Base-by-base conservation (phyloP, 2,329 filamentous ascomycete genomes). In the Fusarium liriodendri region DNA sequence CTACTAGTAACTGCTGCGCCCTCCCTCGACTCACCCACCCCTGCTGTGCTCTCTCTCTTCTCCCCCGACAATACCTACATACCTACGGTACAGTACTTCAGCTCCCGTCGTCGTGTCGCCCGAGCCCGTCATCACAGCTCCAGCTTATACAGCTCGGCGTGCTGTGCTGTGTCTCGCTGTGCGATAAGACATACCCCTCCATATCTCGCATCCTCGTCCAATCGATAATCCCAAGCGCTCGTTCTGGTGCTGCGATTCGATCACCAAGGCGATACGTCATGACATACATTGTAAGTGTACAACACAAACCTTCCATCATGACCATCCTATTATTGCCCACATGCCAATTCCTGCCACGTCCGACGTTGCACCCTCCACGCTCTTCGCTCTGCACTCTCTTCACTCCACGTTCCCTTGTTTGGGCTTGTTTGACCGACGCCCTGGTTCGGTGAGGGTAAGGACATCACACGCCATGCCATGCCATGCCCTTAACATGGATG, bases 261-360 rank as follows among this genome's bases (percentile, higher is more conserved):
- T 59, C 59, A n/a, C 33, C 37, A 66, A 73, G 58, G 64, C 66
- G 66, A 82, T 81, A 81, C 81, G 80, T 79, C 79, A 83, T 83
- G 82, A 82, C 82, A 79, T 83, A 82, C 76, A 83, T 83, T 80
- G 82, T 83, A 79, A 83, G 82, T 83, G 60, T 64, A 62, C 61
- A 67, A 58, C 61, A 67, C 62, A 74, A 73, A 69, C 61, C 62
- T 65, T 57, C 52, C 62, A 54, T 67, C 66, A 68, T 64, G 60
- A 73, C 72, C 62, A 59, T 65, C 66, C 59, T 58, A 55, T 64
- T 65, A 58, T 67, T 61, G 32, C 62, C 73, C 73, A 69, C 71
- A 70, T 69, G 71, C 74, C 64, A 73, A 70, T 72, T 66, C 64
- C 73, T 77, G 70, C 72, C 72, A 73, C 60, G 69, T 77, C 74